Percentiles rank a stretch among this genome's conserved stretches.
Conservation (phyloP, 2,329 filamentous ascomycete genomes). For the Drechslerella coelobrocha region DNA sequence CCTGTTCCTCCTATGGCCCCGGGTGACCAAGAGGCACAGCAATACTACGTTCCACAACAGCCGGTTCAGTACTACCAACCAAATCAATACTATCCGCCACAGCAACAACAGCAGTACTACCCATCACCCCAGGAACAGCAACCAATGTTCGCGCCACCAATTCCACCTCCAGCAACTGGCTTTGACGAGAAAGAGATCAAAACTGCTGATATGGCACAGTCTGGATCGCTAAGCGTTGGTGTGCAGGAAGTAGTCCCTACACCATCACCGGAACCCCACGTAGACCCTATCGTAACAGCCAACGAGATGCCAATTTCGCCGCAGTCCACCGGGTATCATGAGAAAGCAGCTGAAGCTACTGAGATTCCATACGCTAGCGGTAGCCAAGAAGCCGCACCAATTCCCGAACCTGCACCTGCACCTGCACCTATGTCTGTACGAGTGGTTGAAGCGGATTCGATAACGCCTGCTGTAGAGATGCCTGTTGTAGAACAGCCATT, state of each 20-base stretch:
- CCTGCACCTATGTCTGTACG: not conserved
- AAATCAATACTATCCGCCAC: slow-evolving; percentile 6
- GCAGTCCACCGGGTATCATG: slow-evolving; percentile 54
- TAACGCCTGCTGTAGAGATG: slow-evolving; percentile 12
- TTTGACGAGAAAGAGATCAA: slow-evolving; percentile 42
- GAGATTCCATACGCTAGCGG: slow-evolving; percentile 62
- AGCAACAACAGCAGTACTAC: slow-evolving; percentile 14
- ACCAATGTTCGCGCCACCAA: slow-evolving; percentile 27
- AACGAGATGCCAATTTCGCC: not conserved
- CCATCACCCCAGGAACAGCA: slow-evolving; percentile 11
- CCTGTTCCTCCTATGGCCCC: slow-evolving; percentile 30
- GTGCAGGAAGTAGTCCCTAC: slow-evolving; percentile 45
- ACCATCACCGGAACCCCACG: slow-evolving; percentile 25
- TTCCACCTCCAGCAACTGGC: slow-evolving; percentile 6
- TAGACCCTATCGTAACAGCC: slow-evolving; percentile 4
- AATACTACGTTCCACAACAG: slow-evolving; percentile 4
- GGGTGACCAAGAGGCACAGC: not conserved
- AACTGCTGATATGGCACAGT: slow-evolving; percentile 6
- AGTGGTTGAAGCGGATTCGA: not conserved
- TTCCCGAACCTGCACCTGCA: not conserved
- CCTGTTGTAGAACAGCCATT: slow-evolving; percentile 32
- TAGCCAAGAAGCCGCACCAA: not conserved
- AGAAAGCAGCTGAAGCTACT: slow-evolving; percentile 59
- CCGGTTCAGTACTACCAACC: not conserved
- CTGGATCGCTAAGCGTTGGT: slow-evolving; percentile 18